phyloP scores from a whole-genome alignment of 2,329 filamentous ascomycete genomes.

The Verticillium dahliae region DNA sequence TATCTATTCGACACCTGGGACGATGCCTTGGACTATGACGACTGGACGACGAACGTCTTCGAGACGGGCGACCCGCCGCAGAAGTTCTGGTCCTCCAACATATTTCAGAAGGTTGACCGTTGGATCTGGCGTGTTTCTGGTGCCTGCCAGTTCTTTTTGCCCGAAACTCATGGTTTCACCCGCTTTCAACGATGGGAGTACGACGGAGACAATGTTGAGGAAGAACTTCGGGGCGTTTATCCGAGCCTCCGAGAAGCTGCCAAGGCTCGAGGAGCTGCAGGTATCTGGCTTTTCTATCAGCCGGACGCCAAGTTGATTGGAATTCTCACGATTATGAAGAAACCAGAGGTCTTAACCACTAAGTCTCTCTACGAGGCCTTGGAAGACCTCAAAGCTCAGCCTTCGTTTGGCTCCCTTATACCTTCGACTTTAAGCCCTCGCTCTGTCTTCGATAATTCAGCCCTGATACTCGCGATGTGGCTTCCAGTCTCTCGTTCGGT shows the following conservation, averaged over 20 bases:
- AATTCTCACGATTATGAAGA: neutral
- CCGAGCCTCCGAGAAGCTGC: neutral
- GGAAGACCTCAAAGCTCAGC: neutral
- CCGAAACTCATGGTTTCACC: conserved; percentile 6
- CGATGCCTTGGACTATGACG: conserved; percentile 7
- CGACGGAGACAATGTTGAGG: conserved; percentile 1
- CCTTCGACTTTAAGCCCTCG: neutral
- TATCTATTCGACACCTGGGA: conserved; percentile 11
- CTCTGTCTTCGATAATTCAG: neutral
- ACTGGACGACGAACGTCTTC: conserved; percentile 7
- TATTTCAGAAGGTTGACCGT: conserved; percentile 2
- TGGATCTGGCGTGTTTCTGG: conserved; percentile 9
- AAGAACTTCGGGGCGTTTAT: conserved; percentile 1
- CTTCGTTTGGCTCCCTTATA: too few relatives aligned
- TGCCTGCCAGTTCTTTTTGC: conserved; percentile 6
- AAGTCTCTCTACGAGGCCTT: neutral
- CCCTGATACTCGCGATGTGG: neutral
- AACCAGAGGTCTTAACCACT: neutral
- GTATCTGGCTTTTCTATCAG: conserved; percentile 7
- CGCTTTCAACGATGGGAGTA: conserved; percentile 4
- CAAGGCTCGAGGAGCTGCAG: conserved; percentile 1
- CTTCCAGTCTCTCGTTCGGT: neutral
- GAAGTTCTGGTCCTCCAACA: conserved; percentile 5
- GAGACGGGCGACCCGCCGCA: conserved; percentile 3
- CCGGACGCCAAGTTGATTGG: neutral